Evolutionary conservation across 2,329 filamentous ascomycete genomes (phyloP).

Genomic region (Tolypocladium album): DNA sequence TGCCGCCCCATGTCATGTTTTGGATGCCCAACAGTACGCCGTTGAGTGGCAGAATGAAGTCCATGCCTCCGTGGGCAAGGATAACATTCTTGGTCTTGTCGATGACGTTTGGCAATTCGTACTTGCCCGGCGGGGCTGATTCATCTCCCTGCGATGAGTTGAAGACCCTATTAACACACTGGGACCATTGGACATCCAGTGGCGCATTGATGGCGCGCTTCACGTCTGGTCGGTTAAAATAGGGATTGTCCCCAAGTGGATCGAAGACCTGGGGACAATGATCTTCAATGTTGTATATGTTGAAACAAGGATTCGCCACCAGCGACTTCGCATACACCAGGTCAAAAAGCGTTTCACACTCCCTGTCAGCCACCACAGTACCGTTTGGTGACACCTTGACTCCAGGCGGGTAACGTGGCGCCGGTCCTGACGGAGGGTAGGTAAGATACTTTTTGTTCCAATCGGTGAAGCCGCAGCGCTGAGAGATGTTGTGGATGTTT

Average conservation of each 20-base stretch:
- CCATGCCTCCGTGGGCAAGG: conserved; percentile 60
- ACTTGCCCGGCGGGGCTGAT: conserved; percentile 36
- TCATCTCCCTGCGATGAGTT: conserved; percentile 9
- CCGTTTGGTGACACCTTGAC: conserved; percentile 15
- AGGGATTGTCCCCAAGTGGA: conserved; percentile 59
- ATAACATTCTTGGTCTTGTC: conserved; percentile 63
- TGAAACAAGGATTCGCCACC: conserved; percentile 65
- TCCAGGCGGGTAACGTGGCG: conserved; percentile 40
- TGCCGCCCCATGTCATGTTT: conserved; percentile 71
- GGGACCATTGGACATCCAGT: conserved; percentile 11
- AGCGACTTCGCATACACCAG: conserved; percentile 42
- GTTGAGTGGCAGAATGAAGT: conserved; percentile 57
- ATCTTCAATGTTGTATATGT: conserved; percentile 62
- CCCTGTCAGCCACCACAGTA: conserved; percentile 21
- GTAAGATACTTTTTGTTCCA: conserved; percentile 51
- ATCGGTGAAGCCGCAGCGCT: conserved; percentile 50
- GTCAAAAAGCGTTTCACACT: conserved; percentile 47
- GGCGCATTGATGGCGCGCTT: conserved; percentile 58
- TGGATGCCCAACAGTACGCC: conserved; percentile 64
- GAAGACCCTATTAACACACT: conserved; percentile 6
- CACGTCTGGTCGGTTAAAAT: conserved; percentile 63
- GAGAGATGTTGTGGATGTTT: conserved; percentile 38
- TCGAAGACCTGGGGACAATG: conserved; percentile 64
- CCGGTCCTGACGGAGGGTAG: conserved; percentile 55
- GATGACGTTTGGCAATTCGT: conserved; percentile 58